phyloP scores from a whole-genome alignment of 768 basidiomycete genomes.

The Postia placenta region DNA sequence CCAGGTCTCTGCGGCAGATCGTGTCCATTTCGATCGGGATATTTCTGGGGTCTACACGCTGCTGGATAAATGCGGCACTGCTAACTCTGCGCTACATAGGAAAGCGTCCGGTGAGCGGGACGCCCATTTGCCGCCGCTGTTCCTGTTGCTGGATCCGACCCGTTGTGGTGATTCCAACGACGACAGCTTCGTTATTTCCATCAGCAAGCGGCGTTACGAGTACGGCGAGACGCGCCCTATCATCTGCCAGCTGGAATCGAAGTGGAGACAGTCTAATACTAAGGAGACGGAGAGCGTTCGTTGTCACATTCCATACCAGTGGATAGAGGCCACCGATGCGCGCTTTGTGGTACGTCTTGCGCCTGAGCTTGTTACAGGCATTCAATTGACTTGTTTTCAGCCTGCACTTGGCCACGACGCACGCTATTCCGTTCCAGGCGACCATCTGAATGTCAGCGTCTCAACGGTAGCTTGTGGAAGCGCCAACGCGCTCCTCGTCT shows the following conservation, averaged over 20 bases:
- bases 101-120: slow-evolving; percentile 41
- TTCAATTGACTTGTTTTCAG: slow-evolving; percentile 26
- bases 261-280: slow-evolving; percentile 69
- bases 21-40: slow-evolving; percentile 60
- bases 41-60: slow-evolving; percentile 77
- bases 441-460: slow-evolving; percentile 43
- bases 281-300: slow-evolving; percentile 43
- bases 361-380: background rate
- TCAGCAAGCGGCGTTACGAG: slow-evolving; percentile 68
- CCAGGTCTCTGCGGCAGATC: slow-evolving; percentile 42
- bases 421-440: slow-evolving; percentile 57
- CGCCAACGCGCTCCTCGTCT: slow-evolving; percentile 76
- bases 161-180: slow-evolving; percentile 67
- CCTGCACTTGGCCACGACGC: slow-evolving; percentile 50
- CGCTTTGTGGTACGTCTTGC: slow-evolving; percentile 44
- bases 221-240: slow-evolving; percentile 78
- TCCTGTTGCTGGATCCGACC: slow-evolving; percentile 82
- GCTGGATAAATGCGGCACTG: slow-evolving; percentile 84
- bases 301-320: slow-evolving; percentile 58
- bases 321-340: slow-evolving; percentile 48
- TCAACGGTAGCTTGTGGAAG: slow-evolving; percentile 60
- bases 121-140: slow-evolving; percentile 53
- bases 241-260: slow-evolving; percentile 62
- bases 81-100: slow-evolving; percentile 78
- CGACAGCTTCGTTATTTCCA: slow-evolving; percentile 84